Conservation (phyloP, 2,329 filamentous ascomycete genomes). For the Aspergillus brasiliensis region DNA sequence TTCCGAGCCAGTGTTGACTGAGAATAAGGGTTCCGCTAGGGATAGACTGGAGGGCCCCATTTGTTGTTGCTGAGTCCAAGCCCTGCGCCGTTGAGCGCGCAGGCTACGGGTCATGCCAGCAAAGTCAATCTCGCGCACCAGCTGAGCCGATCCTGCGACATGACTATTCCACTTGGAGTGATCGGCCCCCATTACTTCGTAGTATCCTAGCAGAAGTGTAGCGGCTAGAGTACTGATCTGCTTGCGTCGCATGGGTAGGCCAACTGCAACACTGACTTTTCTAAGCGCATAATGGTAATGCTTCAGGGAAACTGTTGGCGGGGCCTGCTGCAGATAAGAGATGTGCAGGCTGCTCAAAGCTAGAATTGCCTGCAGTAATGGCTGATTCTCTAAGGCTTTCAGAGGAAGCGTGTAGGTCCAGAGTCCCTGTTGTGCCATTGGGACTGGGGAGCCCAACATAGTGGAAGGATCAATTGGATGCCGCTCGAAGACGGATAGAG, state of each 20-base stretch:
- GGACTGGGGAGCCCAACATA: slow-evolving; percentile 64
- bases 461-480: slow-evolving; percentile 72
- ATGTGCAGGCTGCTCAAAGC: slow-evolving; percentile 86
- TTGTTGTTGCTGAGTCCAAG: slow-evolving; percentile 36
- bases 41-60: slow-evolving; percentile 24
- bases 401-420: slow-evolving; percentile 81
- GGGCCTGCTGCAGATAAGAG: slow-evolving; percentile 73
- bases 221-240: slow-evolving; percentile 84
- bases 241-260: slow-evolving; percentile 66
- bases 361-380: slow-evolving; percentile 85
- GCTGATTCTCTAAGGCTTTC: slow-evolving; percentile 80
- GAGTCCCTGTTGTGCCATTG: slow-evolving; percentile 59
- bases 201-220: slow-evolving; percentile 82
- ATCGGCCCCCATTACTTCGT: slow-evolving; percentile 92
- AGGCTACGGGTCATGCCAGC: slow-evolving; percentile 71
- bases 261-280: slow-evolving; percentile 74
- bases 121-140: slow-evolving; percentile 82
- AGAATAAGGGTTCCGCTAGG: slow-evolving; percentile 20
- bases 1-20: slow-evolving; percentile 42
- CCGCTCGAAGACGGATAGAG: slow-evolving; percentile 83
- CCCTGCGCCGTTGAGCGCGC: slow-evolving; percentile 62
- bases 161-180: slow-evolving; percentile 96
- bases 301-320: slow-evolving; percentile 78
- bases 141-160: slow-evolving; percentile 77
- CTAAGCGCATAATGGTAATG: slow-evolving; percentile 89